These are phyloP conservation scores for Leishmania guyanensis DNA, from an alignment of 208 protist genomes.

Conservation along the genomic window DNA sequence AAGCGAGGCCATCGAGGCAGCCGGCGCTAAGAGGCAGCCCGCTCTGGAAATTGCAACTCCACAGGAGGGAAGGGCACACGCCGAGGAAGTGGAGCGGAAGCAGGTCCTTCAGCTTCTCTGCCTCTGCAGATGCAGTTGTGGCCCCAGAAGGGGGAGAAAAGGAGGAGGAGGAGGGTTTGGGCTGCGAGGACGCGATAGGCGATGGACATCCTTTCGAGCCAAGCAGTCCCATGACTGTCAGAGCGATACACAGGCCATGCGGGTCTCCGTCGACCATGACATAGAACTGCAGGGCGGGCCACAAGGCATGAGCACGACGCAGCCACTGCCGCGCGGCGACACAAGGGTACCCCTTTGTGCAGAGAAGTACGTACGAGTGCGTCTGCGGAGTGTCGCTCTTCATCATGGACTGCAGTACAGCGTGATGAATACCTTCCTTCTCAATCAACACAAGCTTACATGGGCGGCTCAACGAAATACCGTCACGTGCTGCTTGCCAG, in stretches of 20 bases:
- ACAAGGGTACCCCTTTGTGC: slow-evolving; percentile 83
- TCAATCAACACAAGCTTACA: slow-evolving; percentile 66
- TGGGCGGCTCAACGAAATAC: neutral
- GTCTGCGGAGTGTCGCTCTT: neutral
- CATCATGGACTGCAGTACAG: slow-evolving; percentile 32
- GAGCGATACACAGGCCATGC: slow-evolving; percentile 73
- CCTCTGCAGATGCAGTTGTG: neutral
- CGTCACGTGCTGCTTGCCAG: neutral
- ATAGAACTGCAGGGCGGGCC: slow-evolving; percentile 49
- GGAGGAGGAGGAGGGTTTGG: slow-evolving; percentile 6
- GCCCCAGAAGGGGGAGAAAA: neutral
- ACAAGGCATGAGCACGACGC: slow-evolving; percentile 44
- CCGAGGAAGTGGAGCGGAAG: slow-evolving; percentile 31
- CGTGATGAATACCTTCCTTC: slow-evolving; percentile 72
- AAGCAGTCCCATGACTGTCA: slow-evolving; percentile 56
- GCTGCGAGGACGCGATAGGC: neutral
- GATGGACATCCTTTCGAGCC: slow-evolving; percentile 2
- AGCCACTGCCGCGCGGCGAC: slow-evolving; percentile 54
- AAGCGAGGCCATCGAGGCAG: neutral
- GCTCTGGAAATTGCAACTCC: neutral
- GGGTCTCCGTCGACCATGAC: slow-evolving; percentile 83
- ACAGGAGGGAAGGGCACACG: slow-evolving; percentile 18
- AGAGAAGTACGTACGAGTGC: slow-evolving; percentile 43
- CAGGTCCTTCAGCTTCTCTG: neutral
- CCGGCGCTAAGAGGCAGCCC: neutral